A percentile compares a stretch with the other conserved stretches of the same genome.
These are phyloP conservation scores for Sarocladium brachiariae DNA, from an alignment of 2,329 filamentous ascomycete species.

Conservation along the genomic window DNA sequence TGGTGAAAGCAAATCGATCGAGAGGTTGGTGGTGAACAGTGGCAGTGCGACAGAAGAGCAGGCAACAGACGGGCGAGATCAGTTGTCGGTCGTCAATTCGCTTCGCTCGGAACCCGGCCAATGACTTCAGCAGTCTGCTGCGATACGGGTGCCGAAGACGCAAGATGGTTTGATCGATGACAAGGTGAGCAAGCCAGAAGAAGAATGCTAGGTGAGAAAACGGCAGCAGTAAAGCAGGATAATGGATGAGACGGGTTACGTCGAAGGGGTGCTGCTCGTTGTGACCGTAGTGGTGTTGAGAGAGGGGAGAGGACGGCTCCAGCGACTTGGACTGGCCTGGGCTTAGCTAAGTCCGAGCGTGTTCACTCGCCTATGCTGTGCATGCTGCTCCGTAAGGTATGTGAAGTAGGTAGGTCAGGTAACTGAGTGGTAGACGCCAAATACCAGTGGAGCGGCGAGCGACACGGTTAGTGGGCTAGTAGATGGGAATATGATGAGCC, in stretches of 20 bases:
- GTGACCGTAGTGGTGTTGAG: background rate
- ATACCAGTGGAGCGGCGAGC: no score
- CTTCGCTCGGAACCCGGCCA: background rate
- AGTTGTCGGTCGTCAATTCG: background rate
- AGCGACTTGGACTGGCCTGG: background rate
- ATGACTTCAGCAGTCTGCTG: background rate
- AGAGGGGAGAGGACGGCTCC: background rate
- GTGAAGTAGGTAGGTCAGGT: no score
- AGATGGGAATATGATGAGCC: background rate
- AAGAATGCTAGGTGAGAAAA: background rate
- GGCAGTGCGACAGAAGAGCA: slow-evolving; percentile 2
- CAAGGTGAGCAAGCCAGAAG: background rate
- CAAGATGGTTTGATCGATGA: background rate
- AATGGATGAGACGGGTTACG: slow-evolving; percentile 8
- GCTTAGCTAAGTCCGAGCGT: no score
- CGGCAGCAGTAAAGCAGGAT: background rate
- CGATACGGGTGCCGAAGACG: background rate
- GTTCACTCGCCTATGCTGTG: background rate
- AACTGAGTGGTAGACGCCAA: no score
- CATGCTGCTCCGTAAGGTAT: background rate
- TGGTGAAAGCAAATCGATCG: background rate
- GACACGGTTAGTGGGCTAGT: no score
- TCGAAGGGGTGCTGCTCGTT: slow-evolving; percentile 1
- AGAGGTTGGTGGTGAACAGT: background rate
- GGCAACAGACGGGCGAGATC: background rate